Evolutionary conservation across 805 yeast species (phyloP), one percentile per base, ranked within the genome.

Genomic region (Ascoidea tarda): DNA sequence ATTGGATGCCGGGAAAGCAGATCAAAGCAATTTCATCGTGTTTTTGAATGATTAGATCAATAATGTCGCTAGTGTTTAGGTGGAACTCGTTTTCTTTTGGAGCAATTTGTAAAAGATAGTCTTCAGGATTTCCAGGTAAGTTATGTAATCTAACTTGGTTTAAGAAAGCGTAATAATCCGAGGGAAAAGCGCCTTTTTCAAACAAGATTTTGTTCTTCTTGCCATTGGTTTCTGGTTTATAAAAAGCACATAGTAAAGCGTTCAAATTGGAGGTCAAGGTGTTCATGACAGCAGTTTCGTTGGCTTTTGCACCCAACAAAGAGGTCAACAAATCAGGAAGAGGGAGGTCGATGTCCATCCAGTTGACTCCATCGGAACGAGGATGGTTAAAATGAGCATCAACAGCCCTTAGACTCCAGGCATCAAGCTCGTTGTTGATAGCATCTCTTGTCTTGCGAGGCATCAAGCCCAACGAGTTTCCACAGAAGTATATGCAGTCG

Each of bases 401-500:
- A 6, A 90, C 98, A 2, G 82, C 98, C 42, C 89, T 69, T 32
- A 65, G 71, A 33, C 78, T 72, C 98, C 98, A 90, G 0, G 93
- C 95, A 57, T 80, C 76, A 50, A 90, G 69, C 65, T 90, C 97
- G 46, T 70, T 73, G 50, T 67, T 66, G 14, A 90, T 69, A 14
- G 85, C 84, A 5, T 58, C 57, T 42, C 77, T 69, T 0, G 90
- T 81, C 6, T 70, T 62, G 50, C 66, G 70, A 0, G 98, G 97
- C 90, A 88, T 85, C 54, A 90, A 68, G 0, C 98, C 98, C 5
- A 90, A 76, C n/a, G 96, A 87, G 69, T 90, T 91, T 2, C 98
- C 98, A 67, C 96, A 88, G 49, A 90, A 70, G 63, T 90, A 91
- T 28, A 75, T 70, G 10, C 77, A 69, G 6, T 59, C 55, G 51